phyloP scores from a whole-genome alignment of 2,329 filamentous ascomycete species.

The Arthroderma sp. region DNA sequence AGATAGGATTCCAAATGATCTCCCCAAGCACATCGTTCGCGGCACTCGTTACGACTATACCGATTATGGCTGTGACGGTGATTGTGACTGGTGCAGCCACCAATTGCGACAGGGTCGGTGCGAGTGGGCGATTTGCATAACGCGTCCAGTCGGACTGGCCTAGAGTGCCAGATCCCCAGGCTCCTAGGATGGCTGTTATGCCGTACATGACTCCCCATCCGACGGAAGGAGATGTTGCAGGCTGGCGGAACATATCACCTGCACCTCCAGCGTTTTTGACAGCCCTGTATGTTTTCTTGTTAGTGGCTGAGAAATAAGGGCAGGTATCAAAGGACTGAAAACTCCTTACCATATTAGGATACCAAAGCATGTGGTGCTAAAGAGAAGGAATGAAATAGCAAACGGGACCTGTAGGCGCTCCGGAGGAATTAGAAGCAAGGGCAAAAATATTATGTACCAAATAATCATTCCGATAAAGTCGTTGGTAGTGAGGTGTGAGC shows the following conservation, averaged over 20 bases:
- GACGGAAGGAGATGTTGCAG: constrained; percentile 10
- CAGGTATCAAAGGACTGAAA: background rate
- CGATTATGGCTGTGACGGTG: constrained; percentile 23
- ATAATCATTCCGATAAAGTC: constrained; percentile 26
- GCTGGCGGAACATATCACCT: constrained; percentile 5
- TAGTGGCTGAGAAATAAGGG: background rate
- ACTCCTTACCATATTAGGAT: constrained; percentile 1
- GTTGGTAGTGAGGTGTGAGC: constrained; percentile 21
- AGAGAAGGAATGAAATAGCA: constrained; percentile 5
- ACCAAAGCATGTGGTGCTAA: constrained; percentile 2
- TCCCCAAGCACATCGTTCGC: constrained; percentile 18
- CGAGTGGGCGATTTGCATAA: constrained; percentile 22
- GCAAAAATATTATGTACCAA: constrained; percentile 25
- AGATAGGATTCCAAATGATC: constrained; percentile 29
- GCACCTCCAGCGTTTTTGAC: constrained; percentile 1
- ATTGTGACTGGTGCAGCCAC: constrained; percentile 25
- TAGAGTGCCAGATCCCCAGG: constrained; percentile 30
- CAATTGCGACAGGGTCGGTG: constrained; percentile 15
- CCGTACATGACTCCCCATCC: constrained; percentile 28
- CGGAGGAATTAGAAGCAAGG: constrained; percentile 32
- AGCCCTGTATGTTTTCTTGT: background rate
- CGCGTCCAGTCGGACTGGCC: constrained; percentile 36
- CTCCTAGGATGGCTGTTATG: constrained; percentile 31
- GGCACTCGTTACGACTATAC: constrained; percentile 26
- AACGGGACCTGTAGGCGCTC: constrained; percentile 15